A percentile compares a stretch with the other conserved stretches of the same genome.
Conservation (phyloP, 1,139 yeast genomes). For the Petasospora fabianii region DNA sequence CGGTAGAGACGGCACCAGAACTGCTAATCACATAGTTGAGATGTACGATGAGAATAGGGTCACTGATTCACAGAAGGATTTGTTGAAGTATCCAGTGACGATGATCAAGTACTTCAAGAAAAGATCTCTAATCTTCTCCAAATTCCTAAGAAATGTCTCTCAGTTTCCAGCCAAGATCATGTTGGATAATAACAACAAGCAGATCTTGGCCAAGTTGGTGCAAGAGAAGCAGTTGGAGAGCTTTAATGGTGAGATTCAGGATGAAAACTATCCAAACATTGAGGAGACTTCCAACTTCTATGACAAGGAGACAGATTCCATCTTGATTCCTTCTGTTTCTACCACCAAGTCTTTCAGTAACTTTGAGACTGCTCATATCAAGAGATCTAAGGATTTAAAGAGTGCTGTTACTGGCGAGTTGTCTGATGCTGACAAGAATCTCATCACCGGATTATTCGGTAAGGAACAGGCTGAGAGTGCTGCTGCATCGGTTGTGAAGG, state of each 20-base stretch:
- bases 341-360: constrained; percentile 19
- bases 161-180: constrained; percentile 29
- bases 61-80: constrained; percentile 15
- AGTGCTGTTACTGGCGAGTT: constrained; percentile 15
- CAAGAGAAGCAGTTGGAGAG: constrained; percentile 21
- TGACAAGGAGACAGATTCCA: constrained; percentile 27
- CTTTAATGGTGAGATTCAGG: constrained; percentile 19
- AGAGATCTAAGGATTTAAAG: constrained; percentile 19
- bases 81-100: constrained; percentile 31
- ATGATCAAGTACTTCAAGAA: constrained; percentile 33
- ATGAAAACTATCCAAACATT: constrained; percentile 23
- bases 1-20: constrained; percentile 30
- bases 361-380: constrained; percentile 21
- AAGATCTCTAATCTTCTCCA: constrained; percentile 28
- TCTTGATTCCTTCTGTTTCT: constrained; percentile 27
- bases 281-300: constrained; percentile 21
- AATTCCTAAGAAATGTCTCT: constrained; percentile 28
- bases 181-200: constrained; percentile 24
- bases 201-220: constrained; percentile 20
- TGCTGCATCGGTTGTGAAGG: too few relatives aligned
- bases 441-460: constrained; percentile 19
- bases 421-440: constrained; percentile 18
- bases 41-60: constrained; percentile 13
- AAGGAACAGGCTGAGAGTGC: constrained; percentile 1
- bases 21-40: constrained; percentile 13